Base-by-base conservation (phyloP, 148 eudicot genomes). In the Vaccinium myrtillus region DNA sequence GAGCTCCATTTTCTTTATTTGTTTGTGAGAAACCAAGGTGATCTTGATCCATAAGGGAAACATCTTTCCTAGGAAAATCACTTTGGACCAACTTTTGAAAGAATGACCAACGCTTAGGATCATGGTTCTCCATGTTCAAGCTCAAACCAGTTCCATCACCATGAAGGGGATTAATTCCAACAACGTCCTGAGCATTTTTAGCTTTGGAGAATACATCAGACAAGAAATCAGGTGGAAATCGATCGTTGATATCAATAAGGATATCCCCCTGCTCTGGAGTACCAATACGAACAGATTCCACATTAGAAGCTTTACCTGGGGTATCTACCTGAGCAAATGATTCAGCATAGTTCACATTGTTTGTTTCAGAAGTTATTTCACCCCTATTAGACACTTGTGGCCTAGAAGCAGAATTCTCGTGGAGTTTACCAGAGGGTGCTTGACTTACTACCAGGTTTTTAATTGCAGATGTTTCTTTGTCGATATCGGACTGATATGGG, bases 31-130 rank as follows among this genome's bases (percentile, higher is more conserved):
- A 87, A 39, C 82, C 86, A 84, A 88, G 89, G 88, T 89, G 91
- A 88, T 92, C 92, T 70, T 92, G 94, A 87, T 92, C 94, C 61
- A 90, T 92, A 75, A 92, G 89, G 82, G 94, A 92, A 19, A 90
- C 82, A 87, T 90, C 92, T 55, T 89, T 89, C 51, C 85, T 83
- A 51, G 21, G 58, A 75, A 79, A 82, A 80, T 92, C 92, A 86
- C 90, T 88, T 83, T 89, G 87, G 43, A 91, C 94, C 73, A 90
- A 79, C 73, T 90, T 89, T 77, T 87, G 87, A 74, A 92, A 90
- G 88, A 92, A 90, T 83, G 94, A 92, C 94, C 92, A 90, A 77
- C 84, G 88, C 79, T 87, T 88, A 49, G 90, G 91, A 32, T 92
- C 94, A 63, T 87, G 90, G 83, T 92, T 90, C 83, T 89, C 92